Base-by-base conservation (phyloP, 306 rosid genomes). In the Rosa multiflora region DNA sequence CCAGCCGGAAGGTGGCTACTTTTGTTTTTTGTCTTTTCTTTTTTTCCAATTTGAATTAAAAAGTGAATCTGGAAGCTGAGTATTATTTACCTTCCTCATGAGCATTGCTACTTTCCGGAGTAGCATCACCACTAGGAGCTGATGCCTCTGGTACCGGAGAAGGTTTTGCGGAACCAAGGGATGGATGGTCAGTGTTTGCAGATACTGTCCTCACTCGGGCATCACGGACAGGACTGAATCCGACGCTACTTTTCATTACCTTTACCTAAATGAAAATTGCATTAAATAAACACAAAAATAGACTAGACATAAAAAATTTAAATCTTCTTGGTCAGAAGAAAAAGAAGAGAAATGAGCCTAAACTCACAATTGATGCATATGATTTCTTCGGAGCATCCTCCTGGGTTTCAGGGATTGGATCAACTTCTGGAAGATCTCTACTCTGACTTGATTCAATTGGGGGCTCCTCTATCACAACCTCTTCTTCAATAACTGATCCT, bases 291-390 rank as follows among this genome's bases (percentile, higher is more conserved):
- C 46, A n/a, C 55, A 82, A 77, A 82, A 61, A 77, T 0, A 42
- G 44, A 32, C 73, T 52, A 55, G 67, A 70, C 48, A 32, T 43
- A 53, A 61, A 58, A 66, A 76, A 81, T 44, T 39, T 29, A 35
- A 62, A 52, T 51, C 21, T 46, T 67, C 21, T 20, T 64, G 53
- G 21, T 23, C 72, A 35, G 3, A 78, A 73, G 62, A 52, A 26
- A 15, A 21, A 53, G 74, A 55, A 48, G 58, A 80, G 43, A 53
- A 62, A 81, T 78, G 61, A 72, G 64, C 56, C 82, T 70, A 63
- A 69, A 91, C 99, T 82, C 86, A 96, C 98, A 81, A 96, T 96
- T 48, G 91, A 86, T 13, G 99, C 99, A 89, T 96, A 93, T 69
- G 99, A 91, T 77, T 85, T 81, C 83, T 64, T 96, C 39, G 91